Base-by-base conservation (phyloP, 108 stramenopile species). In the Cyclostephanos invisitatus region DNA sequence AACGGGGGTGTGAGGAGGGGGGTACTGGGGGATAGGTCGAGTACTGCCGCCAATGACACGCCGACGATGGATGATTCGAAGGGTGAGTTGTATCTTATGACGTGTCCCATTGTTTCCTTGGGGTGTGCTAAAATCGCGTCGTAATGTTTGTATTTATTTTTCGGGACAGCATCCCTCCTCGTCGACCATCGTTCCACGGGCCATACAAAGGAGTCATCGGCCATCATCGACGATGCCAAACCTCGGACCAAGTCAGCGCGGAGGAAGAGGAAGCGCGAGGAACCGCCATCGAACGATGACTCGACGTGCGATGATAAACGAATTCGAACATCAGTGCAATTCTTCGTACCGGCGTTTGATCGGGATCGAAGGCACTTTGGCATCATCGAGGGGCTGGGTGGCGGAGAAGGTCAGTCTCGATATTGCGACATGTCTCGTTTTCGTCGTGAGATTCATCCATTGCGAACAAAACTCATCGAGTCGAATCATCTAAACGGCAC, bases 331-430 rank as follows among this genome's bases (percentile, higher is more conserved):
- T 18, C 36, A 2, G 36, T 70, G 29, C 51, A 64, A 18, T 78
- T 78, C 46, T 35, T 38, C 25, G 68, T 78, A 1, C 69, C 63
- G 22, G 48, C 37, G 36, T 62, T 62, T 55, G 74, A 67, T 4
- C 57, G 47, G 28, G 64, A 78, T 49, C 56, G 53, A 40, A 78
- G 70, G 51, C 67, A 70, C 50, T 66, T 78, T 44, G 77, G 77
- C 6, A 35, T 71, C 7, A 78, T 78, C 20, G 77, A 78, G 57
- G 69, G 77, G 50, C 27, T 78, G 20, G 77, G 77, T 12, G 69
- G 77, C 49, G 77, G 77, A 7, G 44, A 60, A n/a, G 77, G 77
- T 67, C 20, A 66, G 77, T 61, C 15, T 60, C 55, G 15, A 29
- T 35, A 12, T 59, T 4, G 5, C 25, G 24, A 58, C 53, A 37